A percentile compares a stretch with the other conserved stretches of the same genome.
phyloP scores from a whole-genome alignment of 1,284 basidiomycete species.

The Irpex rosettiformis region DNA sequence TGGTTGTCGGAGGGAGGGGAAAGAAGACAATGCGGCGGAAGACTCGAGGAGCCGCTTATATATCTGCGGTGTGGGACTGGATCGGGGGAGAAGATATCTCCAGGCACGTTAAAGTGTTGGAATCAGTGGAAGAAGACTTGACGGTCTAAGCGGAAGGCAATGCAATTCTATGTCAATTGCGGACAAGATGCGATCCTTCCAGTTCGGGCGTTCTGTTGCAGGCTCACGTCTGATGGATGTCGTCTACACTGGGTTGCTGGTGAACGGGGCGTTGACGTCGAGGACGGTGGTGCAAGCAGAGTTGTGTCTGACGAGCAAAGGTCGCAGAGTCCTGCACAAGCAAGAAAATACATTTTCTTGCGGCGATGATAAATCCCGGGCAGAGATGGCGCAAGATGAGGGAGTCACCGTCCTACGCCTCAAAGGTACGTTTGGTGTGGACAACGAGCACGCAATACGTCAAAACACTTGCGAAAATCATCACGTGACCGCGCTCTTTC shows the following conservation, averaged over 20 bases:
- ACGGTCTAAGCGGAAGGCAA: neutral
- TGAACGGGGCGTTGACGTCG: too few species aligned
- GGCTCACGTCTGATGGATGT: neutral
- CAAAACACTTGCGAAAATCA: slow-evolving; percentile 12
- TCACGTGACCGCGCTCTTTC: slow-evolving; percentile 15
- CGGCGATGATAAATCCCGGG: neutral
- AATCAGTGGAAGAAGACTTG: neutral
- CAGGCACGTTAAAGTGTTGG: slow-evolving; percentile 34
- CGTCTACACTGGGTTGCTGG: neutral
- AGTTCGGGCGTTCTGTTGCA: neutral
- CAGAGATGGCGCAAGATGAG: slow-evolving; percentile 16
- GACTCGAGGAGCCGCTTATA: slow-evolving; percentile 5
- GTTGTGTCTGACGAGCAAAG: neutral
- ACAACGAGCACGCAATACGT: slow-evolving; percentile 18
- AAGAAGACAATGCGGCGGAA: slow-evolving; percentile 2
- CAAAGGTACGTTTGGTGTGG: neutral
- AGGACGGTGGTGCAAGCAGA: neutral
- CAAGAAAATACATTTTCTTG: neutral
- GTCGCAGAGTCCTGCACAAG: neutral
- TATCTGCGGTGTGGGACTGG: slow-evolving; percentile 2
- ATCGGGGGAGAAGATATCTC: slow-evolving; percentile 4
- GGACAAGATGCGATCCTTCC: neutral
- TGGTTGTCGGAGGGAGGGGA: slow-evolving; percentile 1
- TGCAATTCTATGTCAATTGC: neutral
- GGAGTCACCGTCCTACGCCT: neutral